A percentile compares a stretch with the other conserved stretches of the same genome.
These are phyloP conservation scores for Fusarium vanettenii DNA, from an alignment of 2,329 filamentous ascomycete genomes.

Conservation along the genomic window DNA sequence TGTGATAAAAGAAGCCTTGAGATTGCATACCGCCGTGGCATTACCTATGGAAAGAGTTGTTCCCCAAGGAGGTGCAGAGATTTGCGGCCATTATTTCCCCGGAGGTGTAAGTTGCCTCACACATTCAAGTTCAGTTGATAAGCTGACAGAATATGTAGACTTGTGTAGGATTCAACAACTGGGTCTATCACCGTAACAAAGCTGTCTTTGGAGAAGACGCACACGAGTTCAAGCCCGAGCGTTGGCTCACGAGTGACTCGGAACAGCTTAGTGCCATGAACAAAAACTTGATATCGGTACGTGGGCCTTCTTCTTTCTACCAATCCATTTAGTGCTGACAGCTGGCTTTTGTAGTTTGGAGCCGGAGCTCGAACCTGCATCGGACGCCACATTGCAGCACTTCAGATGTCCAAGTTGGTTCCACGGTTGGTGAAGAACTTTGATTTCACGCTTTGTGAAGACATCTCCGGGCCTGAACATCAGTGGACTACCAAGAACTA, in stretches of 20 bases:
- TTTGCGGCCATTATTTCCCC: neutral
- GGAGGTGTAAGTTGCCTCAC: neutral
- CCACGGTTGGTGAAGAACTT: neutral
- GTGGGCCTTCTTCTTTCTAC: neutral
- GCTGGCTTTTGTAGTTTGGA: neutral
- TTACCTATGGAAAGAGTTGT: conserved; percentile 7
- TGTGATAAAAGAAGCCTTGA: neutral
- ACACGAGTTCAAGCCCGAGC: neutral
- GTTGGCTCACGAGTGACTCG: neutral
- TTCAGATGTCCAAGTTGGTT: conserved; percentile 2
- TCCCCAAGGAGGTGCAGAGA: neutral
- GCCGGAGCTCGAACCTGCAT: conserved; percentile 3
- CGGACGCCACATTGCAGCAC: neutral
- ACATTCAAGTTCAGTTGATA: neutral
- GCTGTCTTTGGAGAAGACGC: neutral
- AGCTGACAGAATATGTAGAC: neutral
- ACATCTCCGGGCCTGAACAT: neutral
- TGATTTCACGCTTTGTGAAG: neutral
- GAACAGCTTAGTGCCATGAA: neutral
- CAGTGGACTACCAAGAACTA: neutral
- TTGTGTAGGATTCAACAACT: neutral
- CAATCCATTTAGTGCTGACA: too few species aligned
- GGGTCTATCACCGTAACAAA: conserved; percentile 3
- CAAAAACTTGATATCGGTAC: conserved; percentile 1
- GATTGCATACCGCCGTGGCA: neutral